Percentiles rank a stretch among this genome's conserved stretches.
phyloP scores from a whole-genome alignment of 306 rosid genomes.

The Hippophae rhamnoides region DNA sequence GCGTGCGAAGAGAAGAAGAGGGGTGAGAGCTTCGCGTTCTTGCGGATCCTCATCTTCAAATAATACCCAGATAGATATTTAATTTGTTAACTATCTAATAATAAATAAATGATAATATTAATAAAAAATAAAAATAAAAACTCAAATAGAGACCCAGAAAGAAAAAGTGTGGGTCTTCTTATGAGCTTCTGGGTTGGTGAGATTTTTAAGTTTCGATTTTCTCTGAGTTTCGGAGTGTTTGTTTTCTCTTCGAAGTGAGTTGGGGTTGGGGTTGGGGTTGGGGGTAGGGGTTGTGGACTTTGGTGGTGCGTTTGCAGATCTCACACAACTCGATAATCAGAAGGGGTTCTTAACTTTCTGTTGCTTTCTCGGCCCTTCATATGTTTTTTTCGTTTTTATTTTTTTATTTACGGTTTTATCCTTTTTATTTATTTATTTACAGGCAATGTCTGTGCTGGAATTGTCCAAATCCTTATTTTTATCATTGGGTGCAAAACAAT shows the following conservation, averaged over 20 bases:
- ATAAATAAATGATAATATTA: not conserved
- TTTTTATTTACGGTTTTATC: constrained; percentile 18
- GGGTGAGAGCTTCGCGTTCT: constrained; percentile 61
- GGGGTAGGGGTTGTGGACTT: not conserved
- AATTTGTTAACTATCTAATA: not conserved
- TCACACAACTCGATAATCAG: constrained; percentile 61
- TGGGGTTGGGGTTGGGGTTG: not conserved
- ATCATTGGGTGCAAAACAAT: too few relatives aligned
- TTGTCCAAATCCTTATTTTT: too few relatives aligned
- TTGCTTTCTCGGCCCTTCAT: constrained; percentile 46
- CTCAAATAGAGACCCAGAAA: not conserved
- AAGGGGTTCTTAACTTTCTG: constrained; percentile 26
- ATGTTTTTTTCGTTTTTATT: constrained; percentile 15
- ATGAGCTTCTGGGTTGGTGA: too few relatives aligned
- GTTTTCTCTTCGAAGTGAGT: not conserved
- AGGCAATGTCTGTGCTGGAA: not conserved
- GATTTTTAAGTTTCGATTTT: not conserved
- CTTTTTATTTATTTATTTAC: constrained; percentile 30
- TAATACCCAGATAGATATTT: not conserved
- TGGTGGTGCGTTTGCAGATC: constrained; percentile 43
- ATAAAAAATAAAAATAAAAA: not conserved
- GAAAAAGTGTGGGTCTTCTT: too few relatives aligned
- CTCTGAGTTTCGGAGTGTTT: constrained; percentile 3
- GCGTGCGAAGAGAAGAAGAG: constrained; percentile 28
- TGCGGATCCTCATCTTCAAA: constrained; percentile 65